These are phyloP conservation scores for Delitschia confertaspora DNA, from an alignment of 495 filamentous ascomycete species.

Conservation along the genomic window DNA sequence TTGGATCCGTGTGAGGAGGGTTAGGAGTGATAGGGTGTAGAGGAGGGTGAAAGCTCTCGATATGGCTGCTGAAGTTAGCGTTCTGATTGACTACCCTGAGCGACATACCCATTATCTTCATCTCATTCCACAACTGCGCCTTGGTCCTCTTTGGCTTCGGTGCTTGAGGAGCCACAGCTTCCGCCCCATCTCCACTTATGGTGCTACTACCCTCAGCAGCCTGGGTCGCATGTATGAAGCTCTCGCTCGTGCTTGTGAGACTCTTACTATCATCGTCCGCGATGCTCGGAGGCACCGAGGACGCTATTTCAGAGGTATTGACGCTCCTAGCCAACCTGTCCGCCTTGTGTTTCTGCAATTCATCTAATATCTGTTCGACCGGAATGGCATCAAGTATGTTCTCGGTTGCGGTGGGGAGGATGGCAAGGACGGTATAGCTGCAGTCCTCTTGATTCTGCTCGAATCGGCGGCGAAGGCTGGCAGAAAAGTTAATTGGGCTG, in stretches of 20 bases:
- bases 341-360: constrained; percentile 89
- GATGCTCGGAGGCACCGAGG: constrained; percentile 67
- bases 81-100: too few relatives aligned
- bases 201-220: constrained; percentile 42
- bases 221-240: constrained; percentile 73
- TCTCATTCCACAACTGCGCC: constrained; percentile 90
- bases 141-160: constrained; percentile 63
- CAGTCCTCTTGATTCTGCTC: constrained; percentile 98
- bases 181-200: constrained; percentile 28
- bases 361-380: constrained; percentile 79
- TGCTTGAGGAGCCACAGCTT: constrained; percentile 30
- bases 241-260: constrained; percentile 66
- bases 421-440: constrained; percentile 92
- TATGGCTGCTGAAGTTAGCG: constrained; percentile 51
- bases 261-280: constrained; percentile 67
- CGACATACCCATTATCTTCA: constrained; percentile 83
- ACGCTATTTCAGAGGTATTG: constrained; percentile 42
- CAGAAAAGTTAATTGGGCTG: constrained; percentile 1
- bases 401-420: constrained; percentile 81
- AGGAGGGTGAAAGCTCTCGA: constrained; percentile 83
- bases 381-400: constrained; percentile 81
- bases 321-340: constrained; percentile 56
- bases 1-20: constrained; percentile 88
- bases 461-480: constrained; percentile 84
- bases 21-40: constrained; percentile 82